These are phyloP conservation scores for Saururus chinensis DNA, from an alignment of 164 flowering plant species.

Conservation along the genomic window DNA sequence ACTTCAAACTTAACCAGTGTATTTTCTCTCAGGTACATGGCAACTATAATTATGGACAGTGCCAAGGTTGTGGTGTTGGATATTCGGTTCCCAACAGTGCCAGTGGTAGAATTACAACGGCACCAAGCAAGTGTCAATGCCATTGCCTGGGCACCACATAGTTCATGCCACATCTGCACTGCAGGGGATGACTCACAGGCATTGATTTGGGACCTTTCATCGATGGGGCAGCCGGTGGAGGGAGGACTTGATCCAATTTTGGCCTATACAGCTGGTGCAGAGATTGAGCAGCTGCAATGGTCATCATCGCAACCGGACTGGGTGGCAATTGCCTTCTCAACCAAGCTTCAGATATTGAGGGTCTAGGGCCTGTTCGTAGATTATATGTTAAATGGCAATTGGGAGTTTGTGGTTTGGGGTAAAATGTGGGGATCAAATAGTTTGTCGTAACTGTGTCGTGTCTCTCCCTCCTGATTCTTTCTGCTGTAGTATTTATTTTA, in stretches of 20 bases:
- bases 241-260: conserved; percentile 84
- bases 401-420: neutral
- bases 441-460: too few species aligned
- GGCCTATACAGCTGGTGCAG: conserved; percentile 83
- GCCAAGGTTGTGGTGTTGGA: conserved; percentile 82
- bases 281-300: conserved; percentile 95
- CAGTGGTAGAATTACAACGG: conserved; percentile 80
- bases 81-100: conserved; percentile 72
- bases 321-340: conserved; percentile 84
- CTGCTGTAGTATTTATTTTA: neutral
- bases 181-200: conserved; percentile 95
- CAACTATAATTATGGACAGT: conserved; percentile 80
- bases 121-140: conserved; percentile 88
- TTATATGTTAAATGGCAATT: neutral
- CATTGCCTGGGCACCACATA: conserved; percentile 93
- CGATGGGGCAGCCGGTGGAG: conserved; percentile 87
- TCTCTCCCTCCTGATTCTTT: neutral
- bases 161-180: conserved; percentile 85
- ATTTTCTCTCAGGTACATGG: conserved; percentile 40
- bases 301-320: conserved; percentile 90
- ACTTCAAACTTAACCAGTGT: neutral
- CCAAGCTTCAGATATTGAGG: conserved; percentile 87
- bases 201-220: conserved; percentile 57
- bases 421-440: too few species aligned
- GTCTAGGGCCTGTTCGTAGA: conserved; percentile 29